Base-by-base conservation (phyloP, 1,139 yeast genomes). In the Petasospora rhodanensis region DNA sequence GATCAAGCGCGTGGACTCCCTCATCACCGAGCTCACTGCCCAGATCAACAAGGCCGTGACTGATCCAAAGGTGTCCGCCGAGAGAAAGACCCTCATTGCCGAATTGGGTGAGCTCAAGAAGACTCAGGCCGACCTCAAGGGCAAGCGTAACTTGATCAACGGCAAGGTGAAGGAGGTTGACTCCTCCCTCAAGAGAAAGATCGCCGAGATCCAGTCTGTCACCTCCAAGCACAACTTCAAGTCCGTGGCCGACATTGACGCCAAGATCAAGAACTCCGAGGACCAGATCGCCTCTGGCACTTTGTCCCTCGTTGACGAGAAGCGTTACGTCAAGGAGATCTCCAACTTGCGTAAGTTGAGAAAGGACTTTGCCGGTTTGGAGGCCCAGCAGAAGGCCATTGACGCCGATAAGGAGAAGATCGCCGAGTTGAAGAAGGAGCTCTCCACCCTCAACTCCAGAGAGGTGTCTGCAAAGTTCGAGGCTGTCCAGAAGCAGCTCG, bases 301-400 rank as follows among this genome's bases (percentile, higher is more conserved):
- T 34, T 69, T 93, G 59, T 77, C 86, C 54, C 76, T 93, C 55
- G 97, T 89, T 35, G 96, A 91, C 45, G 99, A 93, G 70, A 82
- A 87, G 68, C 74, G 79, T 58, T 66, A 70, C 49, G 77, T 93
- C 50, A 83, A 83, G 64, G 97, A 91, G 64, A 84, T 87, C 70
- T 74, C 87, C 36, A 64, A 79, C 34, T 73, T 91, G 59, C 80
- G 93, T 62, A 86, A 85, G 64, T 67, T 82, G 55, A 77, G 79
- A 57, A 83, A 82, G 62, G 93, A 81, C 60, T 83, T 86, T 58
- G 77, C 77, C 31, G 70, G 75, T 28, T 68, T 89, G 51, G 87
- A 79, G 55, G 75, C 76, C 51, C 73, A 75, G 51, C 96, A 87
- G 68, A 74, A 74, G 49, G 72, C 79, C 32, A 81, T 91, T 56